These are phyloP conservation scores for Diaporthe destruens DNA, from an alignment of 2,329 filamentous ascomycete species.

Conservation along the genomic window DNA sequence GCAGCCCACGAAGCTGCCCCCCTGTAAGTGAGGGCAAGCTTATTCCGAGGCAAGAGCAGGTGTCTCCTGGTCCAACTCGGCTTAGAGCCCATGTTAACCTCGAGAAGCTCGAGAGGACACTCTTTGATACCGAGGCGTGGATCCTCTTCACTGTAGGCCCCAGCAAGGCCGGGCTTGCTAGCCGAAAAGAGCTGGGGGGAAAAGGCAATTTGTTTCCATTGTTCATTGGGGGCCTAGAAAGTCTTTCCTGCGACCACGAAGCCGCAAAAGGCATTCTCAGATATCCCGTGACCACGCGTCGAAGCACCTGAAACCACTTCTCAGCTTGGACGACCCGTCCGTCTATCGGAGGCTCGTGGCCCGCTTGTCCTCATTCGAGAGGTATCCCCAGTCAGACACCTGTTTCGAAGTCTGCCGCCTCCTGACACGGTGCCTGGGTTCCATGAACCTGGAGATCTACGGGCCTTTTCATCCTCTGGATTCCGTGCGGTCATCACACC, in stretches of 20 bases:
- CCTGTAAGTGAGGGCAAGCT: too few species aligned
- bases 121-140: conserved; percentile 16
- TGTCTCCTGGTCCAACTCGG: neutral
- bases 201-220: conserved; percentile 19
- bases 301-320: conserved; percentile 1
- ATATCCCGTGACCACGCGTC: conserved; percentile 22
- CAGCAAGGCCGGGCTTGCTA: neutral
- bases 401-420: conserved; percentile 28
- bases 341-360: conserved; percentile 23
- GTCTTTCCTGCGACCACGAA: conserved; percentile 3
- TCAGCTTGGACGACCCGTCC: conserved; percentile 18
- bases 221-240: conserved; percentile 29
- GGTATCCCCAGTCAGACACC: neutral
- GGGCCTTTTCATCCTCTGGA: conserved; percentile 10
- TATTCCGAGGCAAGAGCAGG: neutral
- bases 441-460: conserved; percentile 4
- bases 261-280: conserved; percentile 11
- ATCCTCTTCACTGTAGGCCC: neutral
- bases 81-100: conserved; percentile 1
- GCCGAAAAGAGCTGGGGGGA: conserved; percentile 10
- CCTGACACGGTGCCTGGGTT: conserved; percentile 3
- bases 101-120: conserved; percentile 17
- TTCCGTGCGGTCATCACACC: conserved; percentile 5
- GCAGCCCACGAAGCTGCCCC: too few species aligned
- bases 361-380: conserved; percentile 28